phyloP scores from a whole-genome alignment of 169 alveolate species.

The Miamiensis avidus region DNA sequence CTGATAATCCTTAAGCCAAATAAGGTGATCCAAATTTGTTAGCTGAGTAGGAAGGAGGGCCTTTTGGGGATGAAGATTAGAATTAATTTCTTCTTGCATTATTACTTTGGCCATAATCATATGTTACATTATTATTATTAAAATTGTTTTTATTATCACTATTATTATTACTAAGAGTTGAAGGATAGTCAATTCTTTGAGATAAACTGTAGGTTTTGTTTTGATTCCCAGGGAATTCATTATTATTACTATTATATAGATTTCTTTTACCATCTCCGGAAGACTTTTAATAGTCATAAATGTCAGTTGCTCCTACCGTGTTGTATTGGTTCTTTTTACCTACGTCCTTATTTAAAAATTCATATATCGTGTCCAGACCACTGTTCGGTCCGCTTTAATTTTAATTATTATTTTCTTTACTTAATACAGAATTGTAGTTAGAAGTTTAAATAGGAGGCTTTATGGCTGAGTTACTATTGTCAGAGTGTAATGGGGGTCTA shows the following conservation, averaged over 20 bases:
- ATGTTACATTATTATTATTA: no score
- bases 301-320: background rate
- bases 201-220: background rate
- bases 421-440: no score
- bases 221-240: background rate
- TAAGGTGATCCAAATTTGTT: no score
- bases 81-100: background rate
- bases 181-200: no score
- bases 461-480: no score
- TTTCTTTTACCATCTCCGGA: background rate
- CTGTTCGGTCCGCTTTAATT: background rate
- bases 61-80: no score
- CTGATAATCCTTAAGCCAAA: no score
- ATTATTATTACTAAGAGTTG: background rate
- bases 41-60: no score
- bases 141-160: background rate
- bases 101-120: background rate
- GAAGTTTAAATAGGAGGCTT: background rate
- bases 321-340: background rate
- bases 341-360: background rate
- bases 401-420: no score
- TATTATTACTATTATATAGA: background rate
- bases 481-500: no score
- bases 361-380: background rate
- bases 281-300: background rate